Evolutionary conservation across 2,329 filamentous ascomycete species (phyloP), one percentile per base, ranked within the genome.

Genomic region (Diaporthe helianthi): DNA sequence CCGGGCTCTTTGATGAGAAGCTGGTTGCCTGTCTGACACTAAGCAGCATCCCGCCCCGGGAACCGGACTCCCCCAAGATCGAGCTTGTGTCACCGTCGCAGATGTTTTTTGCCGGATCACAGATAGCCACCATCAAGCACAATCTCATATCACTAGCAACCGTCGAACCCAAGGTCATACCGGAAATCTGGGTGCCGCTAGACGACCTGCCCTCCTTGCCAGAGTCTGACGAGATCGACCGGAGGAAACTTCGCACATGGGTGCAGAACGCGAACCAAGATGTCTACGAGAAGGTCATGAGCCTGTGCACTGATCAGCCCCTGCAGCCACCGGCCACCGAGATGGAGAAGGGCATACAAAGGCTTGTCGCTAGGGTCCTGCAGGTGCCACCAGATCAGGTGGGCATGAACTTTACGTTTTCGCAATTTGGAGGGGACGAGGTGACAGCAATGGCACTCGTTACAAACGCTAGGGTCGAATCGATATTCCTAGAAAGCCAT

Each of bases 261-360:
- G 82, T 83, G 31, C 84, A 87, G 75, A 86, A 87, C 71, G 81
- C 84, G 55, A 83, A 84, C 70, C 80, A 85, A 65, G 78, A 82
- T 33, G 72, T 80, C 29, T 82, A 85, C 72, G 78, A 80, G 51
- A 82, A 82, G 58, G 82, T 86, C 51, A 79, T 84, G 75, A 80
- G 79, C 58, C 75, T 85, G 24, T 79, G 82, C 29, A 78, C 77
- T 10, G 78, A 81, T 41, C 78, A 80, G 46, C 72, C 75, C 3
- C 66, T 80, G 10, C 76, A 78, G 54, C 74, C 76, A 29, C 81
- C 82, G 0, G 69, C 77, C 5, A 81, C 75, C 7, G 79, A 76
- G 19, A 78, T 79, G 74, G 82, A 83, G 73, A 78, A 76, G 58
- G 74, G 76, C n/a, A 71, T 84, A 13, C 80, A 82, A 58, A 76